Base-by-base conservation (phyloP, 2,329 filamentous ascomycete species). In the Westerdykella aurantiaca region DNA sequence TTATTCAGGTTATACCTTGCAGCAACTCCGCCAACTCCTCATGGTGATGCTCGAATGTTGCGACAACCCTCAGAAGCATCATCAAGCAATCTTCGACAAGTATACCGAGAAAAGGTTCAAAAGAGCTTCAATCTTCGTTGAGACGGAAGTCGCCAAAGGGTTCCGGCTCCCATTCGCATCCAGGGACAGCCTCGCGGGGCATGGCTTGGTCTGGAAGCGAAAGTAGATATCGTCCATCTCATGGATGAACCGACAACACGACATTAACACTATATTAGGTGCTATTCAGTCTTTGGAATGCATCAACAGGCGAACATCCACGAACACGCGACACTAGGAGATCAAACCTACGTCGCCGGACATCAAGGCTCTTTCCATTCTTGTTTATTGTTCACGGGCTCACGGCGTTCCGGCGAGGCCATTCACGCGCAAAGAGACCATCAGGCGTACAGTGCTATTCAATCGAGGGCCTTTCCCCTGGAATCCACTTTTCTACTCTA, bases 1-100 rank as follows among this genome's bases (percentile, higher is more conserved):
- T 70, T 97, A 95, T 71, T 95, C 91, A 31, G 88, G 88, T 42
- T 97, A 98, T 72, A 95, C 90, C 2, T 89, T 86, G 71, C 71
- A 74, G 37, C 93, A 98, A 68, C 75, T 98, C 44, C 82, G 83
- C 58, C 83, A 85, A 2, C 72, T 96, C 31, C 77, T 96, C 38
- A 74, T 76, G 12, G 82, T 87, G 66, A 82, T 98, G 52, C 72
- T 94, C 39, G 88, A 95, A 55, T 97, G 91, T 72, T 95, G 89
- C 69, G 82, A 88, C 48, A 78, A 83, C 44, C 86, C 89, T 6
- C 77, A 77, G 50, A 82, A 83, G 58, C 93, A 98, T 63, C 93
- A 98, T 64, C 71, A 75, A 22, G 88, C 89, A 6, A 85, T 98
- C 34, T 96, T 81, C 62, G 88, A 95, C 44, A 98, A 98, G 70